phyloP scores from a whole-genome alignment of 495 filamentous ascomycete species.

The Echria macrotheca region DNA sequence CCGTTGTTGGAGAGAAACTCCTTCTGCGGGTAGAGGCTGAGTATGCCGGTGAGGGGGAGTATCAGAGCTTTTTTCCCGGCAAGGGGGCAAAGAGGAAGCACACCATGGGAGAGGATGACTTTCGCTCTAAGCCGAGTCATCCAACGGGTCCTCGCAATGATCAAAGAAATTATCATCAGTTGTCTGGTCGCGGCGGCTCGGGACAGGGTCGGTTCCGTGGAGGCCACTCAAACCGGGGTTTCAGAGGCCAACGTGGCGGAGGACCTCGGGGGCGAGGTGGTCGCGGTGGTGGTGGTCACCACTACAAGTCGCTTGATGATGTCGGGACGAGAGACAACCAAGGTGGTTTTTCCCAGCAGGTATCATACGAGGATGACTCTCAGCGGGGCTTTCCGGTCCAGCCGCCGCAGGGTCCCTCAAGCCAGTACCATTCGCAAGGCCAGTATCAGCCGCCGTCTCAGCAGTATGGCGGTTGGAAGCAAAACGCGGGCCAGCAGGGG shows the following conservation, averaged over 20 bases:
- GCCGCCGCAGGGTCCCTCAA: constrained; percentile 13
- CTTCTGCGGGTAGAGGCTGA: constrained; percentile 75
- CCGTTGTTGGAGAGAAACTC: constrained; percentile 79
- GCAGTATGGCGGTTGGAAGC: constrained; percentile 6
- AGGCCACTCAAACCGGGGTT: constrained; percentile 24
- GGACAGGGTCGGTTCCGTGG: constrained; percentile 17
- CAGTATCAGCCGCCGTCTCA: constrained; percentile 22
- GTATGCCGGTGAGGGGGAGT: constrained; percentile 48
- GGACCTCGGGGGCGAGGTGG: constrained; percentile 17
- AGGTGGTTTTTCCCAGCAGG: constrained; percentile 27
- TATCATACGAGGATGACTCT: constrained; percentile 38
- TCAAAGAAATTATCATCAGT: constrained; percentile 22
- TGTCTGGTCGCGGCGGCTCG: constrained; percentile 16
- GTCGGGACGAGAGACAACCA: constrained; percentile 36
- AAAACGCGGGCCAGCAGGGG: constrained; percentile 4
- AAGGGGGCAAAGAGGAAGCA: constrained; percentile 54
- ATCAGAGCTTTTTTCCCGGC: constrained; percentile 52
- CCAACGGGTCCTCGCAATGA: constrained; percentile 20
- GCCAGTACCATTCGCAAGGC: constrained; percentile 13
- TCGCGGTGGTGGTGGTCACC: constrained; percentile 28
- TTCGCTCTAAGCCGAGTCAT: constrained; percentile 20
- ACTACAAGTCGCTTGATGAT: constrained; percentile 38
- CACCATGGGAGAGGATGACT: constrained; percentile 46
- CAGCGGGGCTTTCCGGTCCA: constrained; percentile 14
- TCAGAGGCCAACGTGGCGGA: constrained; percentile 26